phyloP scores from a whole-genome alignment of 129 eudicot species.

The Tagetes erecta region DNA sequence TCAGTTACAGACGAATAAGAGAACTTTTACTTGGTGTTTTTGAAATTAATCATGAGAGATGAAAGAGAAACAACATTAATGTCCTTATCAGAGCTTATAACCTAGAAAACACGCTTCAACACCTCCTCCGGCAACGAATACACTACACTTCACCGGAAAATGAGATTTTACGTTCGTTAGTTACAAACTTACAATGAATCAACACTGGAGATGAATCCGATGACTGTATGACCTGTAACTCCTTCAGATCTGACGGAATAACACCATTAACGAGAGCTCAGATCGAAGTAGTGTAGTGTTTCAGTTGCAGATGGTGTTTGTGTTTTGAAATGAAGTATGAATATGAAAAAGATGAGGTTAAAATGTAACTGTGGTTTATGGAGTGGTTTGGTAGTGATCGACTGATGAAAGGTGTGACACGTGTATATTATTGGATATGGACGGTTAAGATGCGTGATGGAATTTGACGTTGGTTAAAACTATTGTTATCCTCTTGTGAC shows the following conservation, averaged over 20 bases:
- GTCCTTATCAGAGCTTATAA: too few species aligned
- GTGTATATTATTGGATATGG: not conserved
- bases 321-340: not conserved
- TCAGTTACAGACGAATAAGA: too few species aligned
- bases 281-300: not conserved
- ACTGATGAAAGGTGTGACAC: not conserved
- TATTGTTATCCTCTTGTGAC: not conserved
- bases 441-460: not conserved
- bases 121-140: too few species aligned
- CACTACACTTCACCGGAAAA: too few species aligned
- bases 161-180: not conserved
- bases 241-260: conserved; percentile 3
- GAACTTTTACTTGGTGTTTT: too few species aligned
- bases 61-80: too few species aligned
- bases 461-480: not conserved
- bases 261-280: conserved; percentile 14
- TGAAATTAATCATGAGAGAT: too few species aligned
- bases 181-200: not conserved
- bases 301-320: not conserved
- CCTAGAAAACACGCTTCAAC: too few species aligned
- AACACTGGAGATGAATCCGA: not conserved
- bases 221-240: not conserved
- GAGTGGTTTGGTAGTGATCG: not conserved
- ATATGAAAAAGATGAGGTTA: not conserved
- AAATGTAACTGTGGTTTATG: not conserved